A percentile compares a stretch with the other conserved stretches of the same genome.
Evolutionary conservation across 1,284 basidiomycete genomes (phyloP).

Genomic region (Austroboletus niveus): DNA sequence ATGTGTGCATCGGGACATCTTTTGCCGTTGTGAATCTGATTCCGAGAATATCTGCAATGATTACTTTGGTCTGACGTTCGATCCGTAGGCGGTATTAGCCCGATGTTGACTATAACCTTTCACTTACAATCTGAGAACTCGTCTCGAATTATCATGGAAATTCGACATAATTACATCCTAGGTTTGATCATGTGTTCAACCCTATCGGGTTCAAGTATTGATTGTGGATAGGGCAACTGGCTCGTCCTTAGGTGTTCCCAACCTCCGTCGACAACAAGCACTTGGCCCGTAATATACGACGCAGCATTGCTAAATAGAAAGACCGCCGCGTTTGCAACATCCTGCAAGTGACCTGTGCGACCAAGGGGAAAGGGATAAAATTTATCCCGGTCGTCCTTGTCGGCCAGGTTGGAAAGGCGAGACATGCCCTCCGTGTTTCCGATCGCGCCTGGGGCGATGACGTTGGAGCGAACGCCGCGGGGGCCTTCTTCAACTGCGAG

Average conservation of each 20-base stretch:
- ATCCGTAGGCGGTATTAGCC: too few species aligned
- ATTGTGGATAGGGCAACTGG: conserved; percentile 62
- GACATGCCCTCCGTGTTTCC: conserved; percentile 80
- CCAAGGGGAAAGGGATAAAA: conserved; percentile 52
- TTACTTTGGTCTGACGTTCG: too few species aligned
- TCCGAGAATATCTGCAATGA: too few species aligned
- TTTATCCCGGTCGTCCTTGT: neutral
- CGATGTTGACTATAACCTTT: too few species aligned
- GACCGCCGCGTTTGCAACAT: conserved; percentile 79
- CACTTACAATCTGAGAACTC: too few species aligned
- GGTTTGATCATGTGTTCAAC: conserved; percentile 41
- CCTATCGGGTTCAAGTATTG: conserved; percentile 58
- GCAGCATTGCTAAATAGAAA: conserved; percentile 92
- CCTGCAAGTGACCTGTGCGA: conserved; percentile 63
- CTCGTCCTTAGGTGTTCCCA: conserved; percentile 51
- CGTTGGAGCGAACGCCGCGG: conserved; percentile 90
- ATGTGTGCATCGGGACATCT: too few species aligned
- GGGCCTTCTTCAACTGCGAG: conserved; percentile 94
- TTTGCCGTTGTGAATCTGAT: too few species aligned
- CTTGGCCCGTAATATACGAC: conserved; percentile 75
- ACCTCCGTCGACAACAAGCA: conserved; percentile 69
- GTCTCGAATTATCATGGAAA: too few species aligned
- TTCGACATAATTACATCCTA: conserved; percentile 30
- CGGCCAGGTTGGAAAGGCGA: conserved; percentile 50
- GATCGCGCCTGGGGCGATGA: conserved; percentile 89